Evolutionary conservation across 1,284 basidiomycete genomes (phyloP).

Genomic region (Lignosus rhinocerotis): DNA sequence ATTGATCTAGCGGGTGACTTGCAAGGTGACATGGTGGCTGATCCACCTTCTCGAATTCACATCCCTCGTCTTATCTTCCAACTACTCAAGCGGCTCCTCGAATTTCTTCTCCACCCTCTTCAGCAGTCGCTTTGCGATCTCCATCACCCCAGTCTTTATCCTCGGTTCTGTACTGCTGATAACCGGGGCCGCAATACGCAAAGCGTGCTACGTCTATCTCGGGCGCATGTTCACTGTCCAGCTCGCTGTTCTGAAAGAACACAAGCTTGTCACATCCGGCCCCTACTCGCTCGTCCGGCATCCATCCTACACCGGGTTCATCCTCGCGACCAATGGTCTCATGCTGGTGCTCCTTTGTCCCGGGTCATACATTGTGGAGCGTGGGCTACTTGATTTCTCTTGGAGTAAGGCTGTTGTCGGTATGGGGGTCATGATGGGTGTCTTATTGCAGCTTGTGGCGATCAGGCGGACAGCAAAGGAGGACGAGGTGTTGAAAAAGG

Average conservation of each 20-base stretch:
- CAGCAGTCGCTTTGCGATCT: not conserved
- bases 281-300: conserved; percentile 24
- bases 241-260: conserved; percentile 14
- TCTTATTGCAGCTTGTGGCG: not conserved
- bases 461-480: conserved; percentile 1
- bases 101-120: conserved; percentile 1
- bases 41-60: conserved; percentile 1
- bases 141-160: not conserved
- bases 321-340: not conserved
- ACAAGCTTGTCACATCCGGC: conserved; percentile 20
- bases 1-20: not conserved
- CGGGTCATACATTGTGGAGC: conserved; percentile 5
- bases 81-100: not conserved
- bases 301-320: conserved; percentile 15
- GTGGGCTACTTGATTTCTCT: conserved; percentile 1
- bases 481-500: conserved; percentile 1
- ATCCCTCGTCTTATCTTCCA: not conserved
- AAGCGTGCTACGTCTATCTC: conserved; percentile 13
- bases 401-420: not conserved
- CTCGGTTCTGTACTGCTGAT: conserved; percentile 1
- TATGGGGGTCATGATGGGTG: not conserved
- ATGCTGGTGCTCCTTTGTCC: conserved; percentile 2
- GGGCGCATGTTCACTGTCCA: conserved; percentile 21
- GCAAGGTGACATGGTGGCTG: not conserved
- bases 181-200: conserved; percentile 4